These are phyloP conservation scores for Actinomortierella wolfii DNA, from an alignment of 371 early-diverging fungal species.

Conservation along the genomic window DNA sequence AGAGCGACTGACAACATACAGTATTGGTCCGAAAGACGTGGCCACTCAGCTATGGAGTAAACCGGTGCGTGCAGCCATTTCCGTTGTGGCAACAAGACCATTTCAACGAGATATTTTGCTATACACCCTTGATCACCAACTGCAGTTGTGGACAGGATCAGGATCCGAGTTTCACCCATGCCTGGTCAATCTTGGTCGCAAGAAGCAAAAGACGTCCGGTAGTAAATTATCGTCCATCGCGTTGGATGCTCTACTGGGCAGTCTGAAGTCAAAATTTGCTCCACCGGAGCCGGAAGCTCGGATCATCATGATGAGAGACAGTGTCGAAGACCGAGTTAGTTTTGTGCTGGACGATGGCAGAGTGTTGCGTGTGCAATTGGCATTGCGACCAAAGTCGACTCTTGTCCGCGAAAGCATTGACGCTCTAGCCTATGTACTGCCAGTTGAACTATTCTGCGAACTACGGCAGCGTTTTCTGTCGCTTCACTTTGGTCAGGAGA, in stretches of 20 bases:
- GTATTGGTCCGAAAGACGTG: conserved; percentile 14
- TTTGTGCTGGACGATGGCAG: conserved; percentile 32
- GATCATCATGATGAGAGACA: conserved; percentile 46
- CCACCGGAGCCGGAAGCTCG: not conserved
- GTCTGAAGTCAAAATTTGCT: conserved; percentile 10
- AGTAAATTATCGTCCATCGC: conserved; percentile 2
- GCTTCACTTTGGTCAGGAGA: conserved; percentile 20
- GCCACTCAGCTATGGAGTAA: conserved; percentile 31
- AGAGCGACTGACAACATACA: conserved; percentile 20
- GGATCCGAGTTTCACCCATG: conserved; percentile 27
- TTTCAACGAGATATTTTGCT: conserved; percentile 48
- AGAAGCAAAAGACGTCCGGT: conserved; percentile 1
- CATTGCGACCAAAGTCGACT: conserved; percentile 45
- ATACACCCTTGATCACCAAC: conserved; percentile 13
- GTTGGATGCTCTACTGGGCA: not conserved
- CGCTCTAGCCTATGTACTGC: conserved; percentile 54
- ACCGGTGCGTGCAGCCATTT: conserved; percentile 46
- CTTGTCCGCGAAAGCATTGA: conserved; percentile 53
- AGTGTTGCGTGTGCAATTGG: conserved; percentile 46
- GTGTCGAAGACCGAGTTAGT: conserved; percentile 54
- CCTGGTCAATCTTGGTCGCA: conserved; percentile 8
- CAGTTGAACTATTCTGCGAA: conserved; percentile 34
- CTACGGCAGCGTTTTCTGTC: conserved; percentile 45
- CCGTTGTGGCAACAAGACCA: conserved; percentile 52
- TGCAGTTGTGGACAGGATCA: conserved; percentile 50